Evolutionary conservation across 768 basidiomycete genomes (phyloP).

Genomic region (Russula foetens): DNA sequence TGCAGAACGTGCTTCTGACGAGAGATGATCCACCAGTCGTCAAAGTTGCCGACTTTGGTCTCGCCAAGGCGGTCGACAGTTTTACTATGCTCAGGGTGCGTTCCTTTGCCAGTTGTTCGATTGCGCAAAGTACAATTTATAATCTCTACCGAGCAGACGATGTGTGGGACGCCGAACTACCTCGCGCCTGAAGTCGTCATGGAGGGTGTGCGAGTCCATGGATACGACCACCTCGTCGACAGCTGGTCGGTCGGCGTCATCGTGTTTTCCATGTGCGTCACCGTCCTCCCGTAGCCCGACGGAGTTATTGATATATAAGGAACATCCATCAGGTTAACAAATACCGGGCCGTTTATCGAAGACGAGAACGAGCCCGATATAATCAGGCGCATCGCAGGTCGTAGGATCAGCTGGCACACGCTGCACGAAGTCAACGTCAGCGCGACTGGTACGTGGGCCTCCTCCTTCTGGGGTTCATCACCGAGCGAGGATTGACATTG

Average conservation of each 20-base stretch:
- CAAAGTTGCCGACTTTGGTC: conserved; percentile 94
- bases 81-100: conserved; percentile 67
- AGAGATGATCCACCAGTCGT: conserved; percentile 55
- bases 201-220: conserved; percentile 45
- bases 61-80: conserved; percentile 86
- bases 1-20: conserved; percentile 79
- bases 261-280: conserved; percentile 78
- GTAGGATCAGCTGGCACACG: conserved; percentile 10
- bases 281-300: not conserved
- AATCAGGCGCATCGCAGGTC: conserved; percentile 10
- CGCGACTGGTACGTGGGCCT: conserved; percentile 38
- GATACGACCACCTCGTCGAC: conserved; percentile 86
- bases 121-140: not conserved
- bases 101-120: not conserved
- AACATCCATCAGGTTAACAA: not conserved
- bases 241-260: conserved; percentile 97
- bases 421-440: conserved; percentile 22
- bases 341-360: conserved; percentile 9
- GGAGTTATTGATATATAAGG: not conserved
- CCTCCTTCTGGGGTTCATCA: not conserved
- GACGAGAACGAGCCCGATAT: not conserved
- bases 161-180: conserved; percentile 95
- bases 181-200: conserved; percentile 88
- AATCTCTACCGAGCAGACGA: conserved; percentile 46
- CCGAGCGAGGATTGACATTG: not conserved